Evolutionary conservation across 2,329 filamentous ascomycete species (phyloP).

Genomic region (Saccharata proteae): DNA sequence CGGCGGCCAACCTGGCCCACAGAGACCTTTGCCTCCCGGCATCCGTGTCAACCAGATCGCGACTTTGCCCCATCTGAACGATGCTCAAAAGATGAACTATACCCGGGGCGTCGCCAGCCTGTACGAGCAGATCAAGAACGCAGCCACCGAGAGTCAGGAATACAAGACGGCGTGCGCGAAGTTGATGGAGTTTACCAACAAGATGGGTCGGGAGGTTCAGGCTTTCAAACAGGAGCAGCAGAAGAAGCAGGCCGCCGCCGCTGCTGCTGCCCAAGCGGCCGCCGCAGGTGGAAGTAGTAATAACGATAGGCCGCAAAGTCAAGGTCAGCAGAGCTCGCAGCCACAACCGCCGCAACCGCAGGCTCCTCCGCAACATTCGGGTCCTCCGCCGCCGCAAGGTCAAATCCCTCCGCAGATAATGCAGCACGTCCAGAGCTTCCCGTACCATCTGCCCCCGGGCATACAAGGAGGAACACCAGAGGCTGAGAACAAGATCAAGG

Average conservation of each 20-base stretch:
- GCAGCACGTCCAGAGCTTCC: constrained; percentile 24
- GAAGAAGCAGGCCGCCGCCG: constrained; percentile 30
- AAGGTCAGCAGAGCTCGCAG: constrained; percentile 14
- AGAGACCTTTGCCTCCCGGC: constrained; percentile 10
- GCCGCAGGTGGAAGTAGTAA: background rate
- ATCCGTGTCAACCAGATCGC: constrained; percentile 43
- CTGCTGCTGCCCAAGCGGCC: constrained; percentile 11
- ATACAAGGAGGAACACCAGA: constrained; percentile 21
- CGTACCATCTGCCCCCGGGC: constrained; percentile 19
- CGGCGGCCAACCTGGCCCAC: background rate
- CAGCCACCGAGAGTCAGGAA: constrained; percentile 36
- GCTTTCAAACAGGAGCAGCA: constrained; percentile 5
- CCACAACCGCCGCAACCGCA: constrained; percentile 21
- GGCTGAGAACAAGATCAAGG: constrained; percentile 22
- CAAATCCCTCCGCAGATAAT: constrained; percentile 22
- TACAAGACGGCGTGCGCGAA: constrained; percentile 39
- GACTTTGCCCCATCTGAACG: constrained; percentile 37
- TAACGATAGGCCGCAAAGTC: constrained; percentile 10
- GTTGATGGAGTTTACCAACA: constrained; percentile 29
- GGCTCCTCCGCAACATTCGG: constrained; percentile 9
- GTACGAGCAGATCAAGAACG: constrained; percentile 41
- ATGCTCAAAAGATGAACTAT: constrained; percentile 44
- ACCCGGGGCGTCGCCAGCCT: constrained; percentile 40
- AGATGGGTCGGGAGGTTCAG: constrained; percentile 7
- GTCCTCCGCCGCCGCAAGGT: constrained; percentile 11